Conservation (phyloP, 495 filamentous ascomycete species). For the Xylaria sp. region DNA sequence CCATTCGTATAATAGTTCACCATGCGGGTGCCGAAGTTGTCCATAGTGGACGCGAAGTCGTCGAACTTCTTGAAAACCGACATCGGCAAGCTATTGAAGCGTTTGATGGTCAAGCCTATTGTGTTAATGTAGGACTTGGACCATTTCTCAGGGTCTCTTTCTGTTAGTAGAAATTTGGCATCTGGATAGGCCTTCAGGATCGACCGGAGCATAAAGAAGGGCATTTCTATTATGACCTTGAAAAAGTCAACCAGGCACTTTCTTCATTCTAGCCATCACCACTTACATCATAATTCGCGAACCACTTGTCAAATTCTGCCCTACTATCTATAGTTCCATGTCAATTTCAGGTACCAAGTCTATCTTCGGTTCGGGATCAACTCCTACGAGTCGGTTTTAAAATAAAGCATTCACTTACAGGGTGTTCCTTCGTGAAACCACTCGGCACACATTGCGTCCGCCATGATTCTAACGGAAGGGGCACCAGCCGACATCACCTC, state of each 20-base stretch:
- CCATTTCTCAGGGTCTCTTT: slow-evolving; percentile 46
- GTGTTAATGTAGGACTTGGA: slow-evolving; percentile 36
- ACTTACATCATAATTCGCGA: slow-evolving; percentile 43
- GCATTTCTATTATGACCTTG: slow-evolving; percentile 41
- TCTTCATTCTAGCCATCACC: neutral
- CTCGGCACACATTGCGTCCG: slow-evolving; percentile 35
- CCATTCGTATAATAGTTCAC: slow-evolving; percentile 32
- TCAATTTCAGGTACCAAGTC: neutral
- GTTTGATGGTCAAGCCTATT: slow-evolving; percentile 20
- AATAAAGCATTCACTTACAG: slow-evolving; percentile 29
- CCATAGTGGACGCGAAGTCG: slow-evolving; percentile 23
- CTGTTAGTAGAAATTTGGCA: slow-evolving; percentile 44
- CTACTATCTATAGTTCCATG: slow-evolving; percentile 31
- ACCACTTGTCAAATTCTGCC: slow-evolving; percentile 43
- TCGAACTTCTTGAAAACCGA: slow-evolving; percentile 36
- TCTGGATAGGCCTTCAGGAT: slow-evolving; percentile 40
- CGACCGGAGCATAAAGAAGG: slow-evolving; percentile 39
- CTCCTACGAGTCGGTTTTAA: neutral
- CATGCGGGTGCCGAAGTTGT: neutral
- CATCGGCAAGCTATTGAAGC: slow-evolving; percentile 30
- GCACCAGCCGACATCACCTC: slow-evolving; percentile 29
- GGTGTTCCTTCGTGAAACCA: slow-evolving; percentile 34
- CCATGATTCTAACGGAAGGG: slow-evolving; percentile 29
- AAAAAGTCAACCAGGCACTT: neutral
- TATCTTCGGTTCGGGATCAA: neutral